Base-by-base conservation (phyloP, 129 eudicot species). In the Tagetes patula region DNA sequence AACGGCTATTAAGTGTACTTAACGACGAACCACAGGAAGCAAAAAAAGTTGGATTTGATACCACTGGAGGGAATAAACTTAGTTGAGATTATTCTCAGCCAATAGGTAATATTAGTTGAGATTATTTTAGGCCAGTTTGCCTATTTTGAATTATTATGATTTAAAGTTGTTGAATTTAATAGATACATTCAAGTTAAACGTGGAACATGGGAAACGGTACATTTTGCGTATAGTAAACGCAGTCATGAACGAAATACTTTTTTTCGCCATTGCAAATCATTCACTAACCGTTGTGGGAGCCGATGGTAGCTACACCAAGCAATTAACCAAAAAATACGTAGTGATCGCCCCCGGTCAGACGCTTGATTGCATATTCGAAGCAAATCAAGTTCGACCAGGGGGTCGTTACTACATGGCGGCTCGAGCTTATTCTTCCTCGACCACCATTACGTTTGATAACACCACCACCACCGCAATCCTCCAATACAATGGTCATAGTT, bases 281-380 rank as follows among this genome's bases (percentile, higher is more conserved):
- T 69, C 82, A 0, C 74, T 89, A 53, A 86, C 89, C 8, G 81
- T 89, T 9, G 92, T 86, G 13, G 89, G 82, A 53, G 72, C 83
- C 4, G 96, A 89, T 41, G 92, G 46, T 11, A 74, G 79, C 74
- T 86, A 89, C 81, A 80, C 85, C 1, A 89, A 86, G 76, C 92
- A 83, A 11, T 47, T 86, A 0, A 80, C 83, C n/a, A 39, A 50
- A 10, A 65, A 78, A n/a, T 80, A 67, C 20, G 56, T 84, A 9
- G 72, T 58, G n/a, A 84, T 86, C 7, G 61, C 83, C 62, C 92
- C 92, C 0, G 96, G 92, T 34, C 89, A 89, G 33, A 84, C 92
- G 33, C 58, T 86, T 33, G 96, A 86, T 66, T 85, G 87, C 80
- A 60, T 86, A 31, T 70, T 89, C 8, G 72, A 78, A 4, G 79